Conservation (phyloP, 257 asterid species). For the Cynanchum wilfordii region DNA sequence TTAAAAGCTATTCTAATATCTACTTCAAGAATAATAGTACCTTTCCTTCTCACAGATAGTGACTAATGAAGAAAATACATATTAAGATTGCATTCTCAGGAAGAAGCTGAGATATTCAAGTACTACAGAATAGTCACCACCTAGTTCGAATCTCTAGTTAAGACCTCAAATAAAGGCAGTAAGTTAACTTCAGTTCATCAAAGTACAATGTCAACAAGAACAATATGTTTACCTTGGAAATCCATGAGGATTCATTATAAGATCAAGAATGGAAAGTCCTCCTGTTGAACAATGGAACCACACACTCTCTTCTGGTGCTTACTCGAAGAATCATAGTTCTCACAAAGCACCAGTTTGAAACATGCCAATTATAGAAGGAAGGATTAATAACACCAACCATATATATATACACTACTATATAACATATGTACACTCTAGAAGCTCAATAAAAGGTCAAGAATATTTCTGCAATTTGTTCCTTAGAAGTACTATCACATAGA, state of each 20-base stretch:
- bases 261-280: slow-evolving; percentile 98
- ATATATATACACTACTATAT: too few species aligned
- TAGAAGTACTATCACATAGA: too few species aligned
- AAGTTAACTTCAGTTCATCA: neutral
- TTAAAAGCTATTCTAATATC: neutral
- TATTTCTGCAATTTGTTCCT: too few species aligned
- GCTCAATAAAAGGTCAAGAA: too few species aligned
- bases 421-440: too few species aligned
- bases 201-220: neutral
- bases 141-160: neutral
- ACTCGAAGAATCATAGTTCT: too few species aligned
- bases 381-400: too few species aligned
- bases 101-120: neutral
- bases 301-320: slow-evolving; percentile 92
- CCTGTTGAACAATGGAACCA: slow-evolving; percentile 89
- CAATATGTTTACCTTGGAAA: slow-evolving; percentile 64
- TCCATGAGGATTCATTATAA: slow-evolving; percentile 99
- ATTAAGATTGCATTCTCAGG: neutral
- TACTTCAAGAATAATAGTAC: too few species aligned
- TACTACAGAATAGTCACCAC: neutral
- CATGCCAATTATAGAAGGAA: too few species aligned
- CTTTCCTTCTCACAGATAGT: neutral
- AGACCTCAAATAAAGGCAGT: neutral
- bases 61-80: neutral
- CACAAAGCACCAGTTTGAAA: too few species aligned